phyloP scores from a whole-genome alignment of 352 stramenopile genomes.

The Pythium scleroteichum region DNA sequence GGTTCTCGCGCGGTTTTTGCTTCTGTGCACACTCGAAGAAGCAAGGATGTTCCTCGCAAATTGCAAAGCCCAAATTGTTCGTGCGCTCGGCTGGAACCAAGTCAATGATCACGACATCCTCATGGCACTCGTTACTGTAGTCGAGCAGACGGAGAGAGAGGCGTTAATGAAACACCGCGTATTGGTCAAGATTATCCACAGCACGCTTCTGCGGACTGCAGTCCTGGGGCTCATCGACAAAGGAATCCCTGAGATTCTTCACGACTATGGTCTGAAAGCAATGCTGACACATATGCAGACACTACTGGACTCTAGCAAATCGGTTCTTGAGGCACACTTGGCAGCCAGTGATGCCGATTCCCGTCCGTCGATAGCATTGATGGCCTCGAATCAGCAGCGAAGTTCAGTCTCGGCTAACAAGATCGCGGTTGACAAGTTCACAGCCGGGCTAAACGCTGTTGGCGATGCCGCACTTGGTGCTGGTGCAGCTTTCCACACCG shows the following conservation, averaged over 20 bases:
- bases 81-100: conserved; percentile 14
- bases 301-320: not conserved
- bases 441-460: conserved; percentile 18
- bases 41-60: conserved; percentile 4
- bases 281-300: conserved; percentile 25
- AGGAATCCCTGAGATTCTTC: conserved; percentile 28
- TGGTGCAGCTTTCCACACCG: conserved; percentile 6
- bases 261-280: conserved; percentile 26
- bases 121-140: conserved; percentile 22
- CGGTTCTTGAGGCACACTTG: not conserved
- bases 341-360: not conserved
- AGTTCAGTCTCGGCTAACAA: conserved; percentile 1
- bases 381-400: not conserved
- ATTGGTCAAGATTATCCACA: conserved; percentile 27
- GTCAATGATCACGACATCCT: conserved; percentile 10
- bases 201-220: conserved; percentile 28
- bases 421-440: conserved; percentile 13
- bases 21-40: conserved; percentile 22
- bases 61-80: conserved; percentile 18
- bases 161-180: conserved; percentile 30
- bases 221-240: conserved; percentile 36
- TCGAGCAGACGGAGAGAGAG: conserved; percentile 23
- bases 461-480: conserved; percentile 8
- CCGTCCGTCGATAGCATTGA: too few relatives aligned
- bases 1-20: conserved; percentile 21